A percentile compares a stretch with the other conserved stretches of the same genome.
Conservation (phyloP, 176 grass and related monocot species). For the Aegilops umbellulata region DNA sequence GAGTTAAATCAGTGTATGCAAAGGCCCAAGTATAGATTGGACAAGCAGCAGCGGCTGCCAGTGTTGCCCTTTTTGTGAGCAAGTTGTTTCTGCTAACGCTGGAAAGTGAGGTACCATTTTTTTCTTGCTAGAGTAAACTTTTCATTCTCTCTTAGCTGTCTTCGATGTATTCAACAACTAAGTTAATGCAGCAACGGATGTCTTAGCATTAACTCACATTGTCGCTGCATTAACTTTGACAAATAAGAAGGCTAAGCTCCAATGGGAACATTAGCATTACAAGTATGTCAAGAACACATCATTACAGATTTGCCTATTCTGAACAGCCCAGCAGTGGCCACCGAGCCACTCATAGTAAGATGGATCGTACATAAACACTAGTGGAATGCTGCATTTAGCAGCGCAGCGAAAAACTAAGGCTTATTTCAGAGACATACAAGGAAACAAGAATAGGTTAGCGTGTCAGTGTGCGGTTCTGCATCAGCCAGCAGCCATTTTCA, state of each 20-base stretch:
- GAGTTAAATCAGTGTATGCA: background rate
- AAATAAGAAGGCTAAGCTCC: background rate
- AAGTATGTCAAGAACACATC: background rate
- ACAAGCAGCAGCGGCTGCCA: background rate
- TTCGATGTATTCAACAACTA: no score
- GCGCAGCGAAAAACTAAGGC: background rate
- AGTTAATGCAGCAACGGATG: no score
- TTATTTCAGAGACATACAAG: background rate
- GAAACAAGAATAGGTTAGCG: background rate
- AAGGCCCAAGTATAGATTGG: background rate
- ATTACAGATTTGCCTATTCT: background rate
- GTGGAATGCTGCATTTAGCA: constrained; percentile 6
- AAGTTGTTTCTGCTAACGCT: background rate
- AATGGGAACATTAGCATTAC: background rate
- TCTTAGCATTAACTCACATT: background rate
- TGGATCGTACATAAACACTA: background rate
- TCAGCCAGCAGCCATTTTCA: background rate
- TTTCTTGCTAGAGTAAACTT: background rate
- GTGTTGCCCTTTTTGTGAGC: constrained; percentile 2
- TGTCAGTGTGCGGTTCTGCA: background rate
- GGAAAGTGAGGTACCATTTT: background rate
- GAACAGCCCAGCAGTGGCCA: background rate
- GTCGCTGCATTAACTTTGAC: background rate
- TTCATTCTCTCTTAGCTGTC: background rate
- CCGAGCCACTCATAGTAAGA: background rate